Evolutionary conservation across 352 stramenopile species (phyloP), one percentile per base, ranked within the genome.

Genomic region (Thraustotheca clavata): DNA sequence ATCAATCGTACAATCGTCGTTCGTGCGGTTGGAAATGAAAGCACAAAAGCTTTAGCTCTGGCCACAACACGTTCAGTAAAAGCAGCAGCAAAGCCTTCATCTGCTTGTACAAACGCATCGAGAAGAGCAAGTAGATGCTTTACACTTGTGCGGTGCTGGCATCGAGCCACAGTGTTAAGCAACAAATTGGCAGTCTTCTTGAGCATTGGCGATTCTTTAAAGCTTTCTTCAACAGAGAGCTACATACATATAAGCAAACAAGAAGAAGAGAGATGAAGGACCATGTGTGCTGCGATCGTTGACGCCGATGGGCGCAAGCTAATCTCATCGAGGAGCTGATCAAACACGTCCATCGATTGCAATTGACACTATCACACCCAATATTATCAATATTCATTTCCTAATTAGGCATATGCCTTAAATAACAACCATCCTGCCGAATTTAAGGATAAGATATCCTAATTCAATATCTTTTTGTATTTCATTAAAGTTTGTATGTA

Each of bases 271-370:
- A 38, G 18, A 7, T 18, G 14, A 60, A 7, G 34, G 52, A 65
- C 57, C 57, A 65, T 54, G 47, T 65, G 57, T 18, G 57, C 57
- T 39, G 26, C 29, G 38, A 65, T 65, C 31, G 57, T 65, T 11
- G 57, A 26, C n/a, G 39, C 35, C 2, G 38, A 55, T 26, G 57
- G 57, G 26, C 57, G 57, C 16, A 46, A 49, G 57, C 38, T 57
- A 36, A 65, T 65, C 24, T 65, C 57, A 16, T 65, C 35, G 18
- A 65, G 38, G 26, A 65, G 57, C 38, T 49, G 52, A 33, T 65
- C 57, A 22, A 65, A 34, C 33, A 65, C 43, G 43, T 31, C n/a
- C n/a, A n/a, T n/a, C n/a, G n/a, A n/a, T n/a, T n/a, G n/a, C n/a
- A n/a, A n/a, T n/a, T n/a, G n/a, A n/a, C n/a, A n/a, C n/a, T n/a